Conservation (phyloP, 805 yeast species). For the Candida vartiovaarae region DNA sequence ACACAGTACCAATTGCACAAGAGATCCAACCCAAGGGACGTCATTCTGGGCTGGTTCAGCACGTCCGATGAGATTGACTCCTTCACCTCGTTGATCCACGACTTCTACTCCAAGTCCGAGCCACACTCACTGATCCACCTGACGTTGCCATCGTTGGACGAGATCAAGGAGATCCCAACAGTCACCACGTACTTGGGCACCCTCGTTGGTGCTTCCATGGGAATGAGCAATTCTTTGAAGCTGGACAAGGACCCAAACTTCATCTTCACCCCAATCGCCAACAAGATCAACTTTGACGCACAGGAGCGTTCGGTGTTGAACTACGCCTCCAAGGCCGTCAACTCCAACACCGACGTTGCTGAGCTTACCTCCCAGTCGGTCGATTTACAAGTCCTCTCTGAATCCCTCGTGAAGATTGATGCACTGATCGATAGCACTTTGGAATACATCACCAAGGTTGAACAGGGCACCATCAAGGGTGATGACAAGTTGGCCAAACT, state of each 20-base stretch:
- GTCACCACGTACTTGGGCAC: conserved; percentile 71
- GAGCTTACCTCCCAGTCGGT: conserved; percentile 29
- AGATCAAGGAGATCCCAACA: conserved; percentile 38
- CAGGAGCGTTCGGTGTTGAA: conserved; percentile 56
- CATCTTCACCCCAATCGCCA: conserved; percentile 72
- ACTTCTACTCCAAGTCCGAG: conserved; percentile 62
- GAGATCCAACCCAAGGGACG: conserved; percentile 71
- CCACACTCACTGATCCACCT: conserved; percentile 78
- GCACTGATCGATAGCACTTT: conserved; percentile 43
- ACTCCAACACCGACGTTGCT: conserved; percentile 16
- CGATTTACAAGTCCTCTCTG: conserved; percentile 39
- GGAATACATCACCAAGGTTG: conserved; percentile 38
- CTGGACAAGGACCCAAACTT: conserved; percentile 37
- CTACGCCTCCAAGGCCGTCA: conserved; percentile 35
- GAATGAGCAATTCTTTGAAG: conserved; percentile 29
- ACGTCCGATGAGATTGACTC: conserved; percentile 54
- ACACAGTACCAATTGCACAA: conserved; percentile 64
- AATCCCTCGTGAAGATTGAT: conserved; percentile 39
- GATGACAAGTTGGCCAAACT: conserved; percentile 59
- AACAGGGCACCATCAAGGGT: conserved; percentile 37
- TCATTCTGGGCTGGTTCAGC: conserved; percentile 83
- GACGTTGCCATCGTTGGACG: conserved; percentile 50
- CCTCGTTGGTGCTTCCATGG: conserved; percentile 52
- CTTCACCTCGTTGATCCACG: conserved; percentile 73
- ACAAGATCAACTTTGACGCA: conserved; percentile 47